Base-by-base conservation (phyloP, 2,329 filamentous ascomycete genomes). In the Chrysoporthe deuterocubensis region DNA sequence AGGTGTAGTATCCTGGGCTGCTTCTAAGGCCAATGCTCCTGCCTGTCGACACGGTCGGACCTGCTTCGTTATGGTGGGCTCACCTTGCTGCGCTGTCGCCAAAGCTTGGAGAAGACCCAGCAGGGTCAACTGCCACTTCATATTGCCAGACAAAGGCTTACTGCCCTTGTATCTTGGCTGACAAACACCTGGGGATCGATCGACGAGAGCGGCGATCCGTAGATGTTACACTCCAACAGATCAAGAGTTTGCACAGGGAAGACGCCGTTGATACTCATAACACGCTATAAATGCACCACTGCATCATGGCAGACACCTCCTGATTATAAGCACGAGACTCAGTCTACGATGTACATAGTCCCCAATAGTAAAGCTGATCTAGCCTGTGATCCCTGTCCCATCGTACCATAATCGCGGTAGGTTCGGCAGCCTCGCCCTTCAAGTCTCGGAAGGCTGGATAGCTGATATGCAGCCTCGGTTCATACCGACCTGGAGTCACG, bases 121-220 rank as follows among this genome's bases (percentile, higher is more conserved):
- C 32, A 57, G 54, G 54, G 54, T 57, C 18, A 57, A 40, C 18
- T 57, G 54, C 54, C 54, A 57, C 54, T 57, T 57, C 54, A 57
- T 57, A 11, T 4, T 37, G 54, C 18, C 32, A 40, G 18, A 13
- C 18, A 37, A 57, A n/a, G 32, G 54, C 26, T 40, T 40, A 11
- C 26, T n/a, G 32, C 32, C 18, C 42, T 59, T 56, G 3, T 43
- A 3, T 34, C n/a, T 56, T 32, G n/a, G n/a, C 48, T 52, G n/a
- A 52, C n/a, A 52, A 26, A 14, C 21, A 2, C 21, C 48, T 26
- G 8, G 11, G 21, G 21, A 52, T 32, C 48, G 2, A 34, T 57
- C 3, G 37, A 57, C 16, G 32, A 40, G 32, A 40, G 54, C 32
- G 37, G 3, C 34, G 14, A 57, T 40, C 54, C 37, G 54, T 57